Base-by-base conservation (phyloP, 768 basidiomycete genomes). In the Russula foetens region DNA sequence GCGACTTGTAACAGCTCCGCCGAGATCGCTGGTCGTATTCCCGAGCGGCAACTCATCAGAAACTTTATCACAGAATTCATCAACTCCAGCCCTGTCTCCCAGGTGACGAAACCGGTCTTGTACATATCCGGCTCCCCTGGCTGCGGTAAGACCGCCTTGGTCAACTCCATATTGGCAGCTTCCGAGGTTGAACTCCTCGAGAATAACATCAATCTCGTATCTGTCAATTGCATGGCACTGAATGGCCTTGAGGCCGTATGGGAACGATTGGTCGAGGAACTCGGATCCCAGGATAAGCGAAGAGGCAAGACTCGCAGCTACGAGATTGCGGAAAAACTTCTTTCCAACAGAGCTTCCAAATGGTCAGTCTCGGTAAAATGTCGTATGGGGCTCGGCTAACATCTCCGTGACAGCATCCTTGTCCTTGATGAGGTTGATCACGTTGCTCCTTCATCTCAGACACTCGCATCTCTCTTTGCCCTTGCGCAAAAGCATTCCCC, bases 101-200 rank as follows among this genome's bases (percentile, higher is more conserved):
- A 26, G 60, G 62, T 4, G 55, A 45, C 62, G 24, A 68, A 73
- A 28, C 76, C 82, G 11, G 79, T 82, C 45, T 77, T 96, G 59
- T 98, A 95, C 71, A 85, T 98, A 54, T 95, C 94, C 9, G 96
- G 96, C 9, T 84, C 92, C 1, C 93, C 94, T 4, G 96, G 95
- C 1, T 92, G 92, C 3, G 92, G 92, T 21, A 95, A 96, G 75
- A 95, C 91, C 1, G 92, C 91, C 0, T 75, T 96, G 4, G 82
- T 93, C 28, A 85, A 86, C 67, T 76, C 84, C 5, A 74, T 91
- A 29, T 70, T 94, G 23, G 71, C 71, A 21, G 59, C 63, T 2
- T 59, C 71, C n/a, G 71, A 74, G 8, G 63, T 80, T 28, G 71
- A 75, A 33, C 53, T 65, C 26, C 66, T 74, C 8, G 74, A 76